Percentiles rank a stretch among this genome's conserved stretches.
phyloP scores from a whole-genome alignment of 352 stramenopile species.

The Poterioochromonas sp. region DNA sequence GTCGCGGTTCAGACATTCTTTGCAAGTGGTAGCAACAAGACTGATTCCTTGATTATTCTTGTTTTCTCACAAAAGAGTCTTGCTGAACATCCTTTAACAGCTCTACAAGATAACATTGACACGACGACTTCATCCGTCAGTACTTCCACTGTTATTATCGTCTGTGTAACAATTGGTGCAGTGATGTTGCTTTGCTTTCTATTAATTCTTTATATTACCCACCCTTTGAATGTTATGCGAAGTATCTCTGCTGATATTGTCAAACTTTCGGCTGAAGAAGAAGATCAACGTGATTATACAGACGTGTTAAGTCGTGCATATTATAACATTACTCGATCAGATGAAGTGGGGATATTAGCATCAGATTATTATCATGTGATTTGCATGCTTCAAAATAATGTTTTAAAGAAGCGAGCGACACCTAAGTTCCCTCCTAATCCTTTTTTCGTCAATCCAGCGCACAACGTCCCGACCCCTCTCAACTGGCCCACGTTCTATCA shows the following conservation, averaged over 20 bases:
- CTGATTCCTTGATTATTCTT: background rate
- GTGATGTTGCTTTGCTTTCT: conserved; percentile 1
- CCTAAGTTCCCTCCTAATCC: conserved; percentile 10
- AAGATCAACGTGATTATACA: background rate
- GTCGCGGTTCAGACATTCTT: background rate
- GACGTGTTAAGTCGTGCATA: background rate
- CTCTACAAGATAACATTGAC: background rate
- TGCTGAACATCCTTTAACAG: background rate
- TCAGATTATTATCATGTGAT: conserved; percentile 9
- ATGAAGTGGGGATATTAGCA: conserved; percentile 18
- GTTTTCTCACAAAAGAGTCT: background rate
- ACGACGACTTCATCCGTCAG: background rate
- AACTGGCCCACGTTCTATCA: no score
- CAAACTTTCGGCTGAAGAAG: background rate
- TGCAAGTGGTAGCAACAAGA: background rate
- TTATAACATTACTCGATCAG: background rate
- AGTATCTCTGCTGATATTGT: background rate
- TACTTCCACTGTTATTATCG: background rate
- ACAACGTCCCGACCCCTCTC: no score
- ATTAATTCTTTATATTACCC: background rate
- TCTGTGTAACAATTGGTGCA: background rate
- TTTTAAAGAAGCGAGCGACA: background rate
- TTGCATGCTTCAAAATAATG: background rate
- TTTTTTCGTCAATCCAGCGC: background rate
- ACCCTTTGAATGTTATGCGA: background rate